Conservation (phyloP, 1,139 yeast species). For the Hyphopichia burtonii region DNA sequence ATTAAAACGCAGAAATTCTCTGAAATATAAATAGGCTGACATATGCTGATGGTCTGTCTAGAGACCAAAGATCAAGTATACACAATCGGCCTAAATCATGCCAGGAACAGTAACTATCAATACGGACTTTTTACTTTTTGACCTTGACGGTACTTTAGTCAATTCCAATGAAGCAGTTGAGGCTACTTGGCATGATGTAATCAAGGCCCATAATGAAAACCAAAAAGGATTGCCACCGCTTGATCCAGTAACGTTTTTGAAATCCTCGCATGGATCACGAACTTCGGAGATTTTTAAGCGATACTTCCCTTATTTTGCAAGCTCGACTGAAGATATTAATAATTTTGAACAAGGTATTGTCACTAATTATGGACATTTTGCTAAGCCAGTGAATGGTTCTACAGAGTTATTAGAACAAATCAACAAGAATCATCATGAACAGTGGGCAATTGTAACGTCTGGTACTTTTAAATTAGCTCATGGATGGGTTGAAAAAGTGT, state of each 20-base stretch:
- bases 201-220: conserved; percentile 13
- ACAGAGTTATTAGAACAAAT: conserved; percentile 10
- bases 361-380: conserved; percentile 16
- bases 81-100: too few relatives aligned
- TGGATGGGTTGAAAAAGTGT: conserved; percentile 17
- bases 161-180: conserved; percentile 20
- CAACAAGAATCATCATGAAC: conserved; percentile 7
- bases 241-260: conserved; percentile 12
- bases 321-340: conserved; percentile 10
- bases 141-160: conserved; percentile 23
- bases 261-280: conserved; percentile 17
- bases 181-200: conserved; percentile 16
- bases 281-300: conserved; percentile 14
- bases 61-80: too few relatives aligned
- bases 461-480: conserved; percentile 18
- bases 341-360: conserved; percentile 16
- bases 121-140: conserved; percentile 12
- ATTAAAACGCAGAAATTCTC: too few relatives aligned
- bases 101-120: neutral
- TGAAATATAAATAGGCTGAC: too few relatives aligned
- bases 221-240: conserved; percentile 8
- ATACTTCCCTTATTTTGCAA: conserved; percentile 14
- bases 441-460: conserved; percentile 22
- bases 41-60: too few relatives aligned
- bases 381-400: conserved; percentile 15